Evolutionary conservation across 305 asterid genomes (phyloP).

Genomic region (Fraxinus paxiana): DNA sequence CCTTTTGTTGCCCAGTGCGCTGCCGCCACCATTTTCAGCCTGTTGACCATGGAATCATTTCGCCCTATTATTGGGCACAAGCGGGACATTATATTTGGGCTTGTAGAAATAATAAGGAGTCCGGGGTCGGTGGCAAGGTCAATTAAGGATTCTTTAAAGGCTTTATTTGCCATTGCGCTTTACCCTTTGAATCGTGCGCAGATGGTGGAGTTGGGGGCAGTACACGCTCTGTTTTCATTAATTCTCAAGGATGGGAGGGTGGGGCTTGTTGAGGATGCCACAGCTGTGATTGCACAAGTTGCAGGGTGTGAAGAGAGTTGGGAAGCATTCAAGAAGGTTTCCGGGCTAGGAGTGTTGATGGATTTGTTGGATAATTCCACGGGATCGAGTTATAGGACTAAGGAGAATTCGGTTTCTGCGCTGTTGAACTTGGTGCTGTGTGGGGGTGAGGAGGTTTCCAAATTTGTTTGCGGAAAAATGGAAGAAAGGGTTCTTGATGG

Average conservation of each 20-base stretch:
- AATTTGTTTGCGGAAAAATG: slow-evolving; percentile 43
- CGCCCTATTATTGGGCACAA: slow-evolving; percentile 83
- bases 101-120: slow-evolving; percentile 51
- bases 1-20: slow-evolving; percentile 72
- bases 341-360: slow-evolving; percentile 68
- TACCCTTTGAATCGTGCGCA: slow-evolving; percentile 65
- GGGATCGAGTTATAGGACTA: slow-evolving; percentile 66
- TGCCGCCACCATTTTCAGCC: slow-evolving; percentile 73
- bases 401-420: slow-evolving; percentile 73
- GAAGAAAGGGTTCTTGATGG: slow-evolving; percentile 67
- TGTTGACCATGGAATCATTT: slow-evolving; percentile 50
- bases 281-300: slow-evolving; percentile 87
- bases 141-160: slow-evolving; percentile 70
- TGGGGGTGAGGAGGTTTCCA: slow-evolving; percentile 54
- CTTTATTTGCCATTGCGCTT: slow-evolving; percentile 68
- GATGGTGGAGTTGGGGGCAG: slow-evolving; percentile 72
- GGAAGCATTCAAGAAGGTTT: slow-evolving; percentile 61
- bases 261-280: slow-evolving; percentile 78
- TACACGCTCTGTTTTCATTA: slow-evolving; percentile 64
- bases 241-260: slow-evolving; percentile 63
- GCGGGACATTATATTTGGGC: slow-evolving; percentile 75
- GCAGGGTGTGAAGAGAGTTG: slow-evolving; percentile 87
- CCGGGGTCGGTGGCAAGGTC: slow-evolving; percentile 60
- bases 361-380: slow-evolving; percentile 76
- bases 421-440: slow-evolving; percentile 69